Base-by-base conservation (phyloP, 352 stramenopile species). In the Phytopythium montanum region DNA sequence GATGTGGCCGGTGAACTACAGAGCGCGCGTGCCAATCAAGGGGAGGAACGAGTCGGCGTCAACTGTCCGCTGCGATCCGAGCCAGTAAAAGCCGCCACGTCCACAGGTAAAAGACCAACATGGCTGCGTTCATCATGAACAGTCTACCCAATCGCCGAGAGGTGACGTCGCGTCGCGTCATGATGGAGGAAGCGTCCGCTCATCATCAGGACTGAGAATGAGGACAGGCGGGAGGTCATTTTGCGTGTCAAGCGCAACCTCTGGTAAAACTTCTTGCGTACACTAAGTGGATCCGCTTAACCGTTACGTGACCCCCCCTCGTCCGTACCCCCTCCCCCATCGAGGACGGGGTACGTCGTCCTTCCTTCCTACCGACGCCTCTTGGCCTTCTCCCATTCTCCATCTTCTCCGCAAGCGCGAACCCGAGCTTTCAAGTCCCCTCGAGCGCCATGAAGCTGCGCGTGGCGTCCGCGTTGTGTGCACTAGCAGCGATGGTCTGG, bases 401-500 rank as follows among this genome's bases (percentile, higher is more conserved):
- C 44, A 16, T 12, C 44, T n/a, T 51, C 23, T n/a, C 44, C 4
- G 3, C 44, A 9, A 31, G 44, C 44, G 21, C 44, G 4, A 3
- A 51, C 18, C 19, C 39, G 9, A 25, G 39, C 13, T 0, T 2
- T n/a, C n/a, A 6, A 25, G 19, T 9, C 39, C 38, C 14, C 8
- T 6, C 6, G 39, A 45, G n/a, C 36, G 31, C 46, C 31, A 73
- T 75, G 64, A 62, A 66, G 53, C 48, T 70, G 42, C 34, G 6
- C 28, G 5, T 38, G 0, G 34, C 53, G 14, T 36, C 56, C 7
- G 58, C 52, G 36, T 45, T 73, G 42, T 54, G 63, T 60, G 48
- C 56, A 21, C 36, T 73, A 13, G 64, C 60, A 14, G 49, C 62
- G 16, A 56, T 58, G 65, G 38, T 61, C 18, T 19, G 14, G 39